Percentiles rank a stretch among this genome's conserved stretches.
These are phyloP conservation scores for Fusarium sororula DNA, from an alignment of 2,329 filamentous ascomycete genomes.

Conservation along the genomic window DNA sequence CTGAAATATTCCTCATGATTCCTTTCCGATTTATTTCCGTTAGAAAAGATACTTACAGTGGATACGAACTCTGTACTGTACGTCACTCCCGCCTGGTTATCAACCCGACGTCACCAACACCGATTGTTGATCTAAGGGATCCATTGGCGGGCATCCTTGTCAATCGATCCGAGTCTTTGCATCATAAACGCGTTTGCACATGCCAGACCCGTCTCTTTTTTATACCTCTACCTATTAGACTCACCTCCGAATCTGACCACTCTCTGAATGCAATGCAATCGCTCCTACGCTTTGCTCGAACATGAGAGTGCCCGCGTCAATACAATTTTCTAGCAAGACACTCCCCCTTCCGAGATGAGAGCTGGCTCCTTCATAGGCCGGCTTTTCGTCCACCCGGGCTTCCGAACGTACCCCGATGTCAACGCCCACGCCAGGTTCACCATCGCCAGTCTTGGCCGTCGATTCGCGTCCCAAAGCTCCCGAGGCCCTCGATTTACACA, in stretches of 20 bases:
- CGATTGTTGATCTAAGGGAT: slow-evolving; percentile 11
- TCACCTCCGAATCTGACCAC: neutral
- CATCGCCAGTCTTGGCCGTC: slow-evolving; percentile 29
- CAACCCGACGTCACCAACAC: slow-evolving; percentile 44
- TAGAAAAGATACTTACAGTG: neutral
- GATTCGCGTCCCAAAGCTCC: slow-evolving; percentile 39
- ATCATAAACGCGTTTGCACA: slow-evolving; percentile 29
- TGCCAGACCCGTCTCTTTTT: slow-evolving; percentile 15
- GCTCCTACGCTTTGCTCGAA: slow-evolving; percentile 11
- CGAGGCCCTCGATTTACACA: slow-evolving; percentile 38
- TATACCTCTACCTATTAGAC: neutral
- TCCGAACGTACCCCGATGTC: slow-evolving; percentile 42
- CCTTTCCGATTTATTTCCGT: slow-evolving; percentile 4
- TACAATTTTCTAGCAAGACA: neutral
- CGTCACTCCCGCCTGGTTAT: slow-evolving; percentile 18
- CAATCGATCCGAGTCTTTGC: slow-evolving; percentile 20
- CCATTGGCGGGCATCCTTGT: slow-evolving; percentile 31
- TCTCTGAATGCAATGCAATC: slow-evolving; percentile 28
- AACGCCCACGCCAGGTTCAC: slow-evolving; percentile 8
- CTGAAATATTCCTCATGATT: neutral
- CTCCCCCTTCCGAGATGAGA: slow-evolving; percentile 55
- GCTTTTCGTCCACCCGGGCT: slow-evolving; percentile 52
- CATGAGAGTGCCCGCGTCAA: slow-evolving; percentile 31
- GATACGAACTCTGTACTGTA: slow-evolving; percentile 22
- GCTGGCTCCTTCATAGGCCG: slow-evolving; percentile 54